phyloP scores from a whole-genome alignment of 129 eudicot species.

The Flaveria brownii region DNA sequence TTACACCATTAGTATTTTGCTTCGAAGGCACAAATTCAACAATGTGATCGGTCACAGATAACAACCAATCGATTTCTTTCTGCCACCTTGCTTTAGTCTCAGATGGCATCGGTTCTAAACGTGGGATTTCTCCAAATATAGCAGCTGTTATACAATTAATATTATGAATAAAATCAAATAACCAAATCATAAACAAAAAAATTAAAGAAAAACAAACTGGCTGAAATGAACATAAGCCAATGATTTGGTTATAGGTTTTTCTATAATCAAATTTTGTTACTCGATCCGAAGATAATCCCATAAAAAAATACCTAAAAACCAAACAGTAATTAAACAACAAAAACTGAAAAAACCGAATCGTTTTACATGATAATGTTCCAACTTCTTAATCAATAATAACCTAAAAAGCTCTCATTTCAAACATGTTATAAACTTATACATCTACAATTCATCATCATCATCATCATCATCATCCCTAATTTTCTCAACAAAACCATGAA shows the following conservation, averaged over 20 bases:
- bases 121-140: slow-evolving; percentile 65
- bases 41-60: slow-evolving; percentile 79
- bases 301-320: background rate
- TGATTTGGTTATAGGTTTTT: background rate
- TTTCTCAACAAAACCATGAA: background rate
- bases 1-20: slow-evolving; percentile 65
- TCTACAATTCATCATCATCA: background rate
- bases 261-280: background rate
- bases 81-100: slow-evolving; percentile 72
- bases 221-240: background rate
- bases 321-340: background rate
- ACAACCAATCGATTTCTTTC: slow-evolving; percentile 80
- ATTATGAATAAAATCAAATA: background rate
- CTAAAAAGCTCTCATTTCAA: background rate
- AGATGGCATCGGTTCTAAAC: slow-evolving; percentile 70
- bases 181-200: background rate
- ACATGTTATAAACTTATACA: background rate
- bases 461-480: background rate
- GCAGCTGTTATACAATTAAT: slow-evolving; percentile 51
- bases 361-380: background rate
- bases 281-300: background rate
- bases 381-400: background rate
- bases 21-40: slow-evolving; percentile 80
- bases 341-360: background rate
- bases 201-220: too few relatives aligned